phyloP scores from a whole-genome alignment of 176 grass and related monocot genomes.

The Pontederia paniculata region DNA sequence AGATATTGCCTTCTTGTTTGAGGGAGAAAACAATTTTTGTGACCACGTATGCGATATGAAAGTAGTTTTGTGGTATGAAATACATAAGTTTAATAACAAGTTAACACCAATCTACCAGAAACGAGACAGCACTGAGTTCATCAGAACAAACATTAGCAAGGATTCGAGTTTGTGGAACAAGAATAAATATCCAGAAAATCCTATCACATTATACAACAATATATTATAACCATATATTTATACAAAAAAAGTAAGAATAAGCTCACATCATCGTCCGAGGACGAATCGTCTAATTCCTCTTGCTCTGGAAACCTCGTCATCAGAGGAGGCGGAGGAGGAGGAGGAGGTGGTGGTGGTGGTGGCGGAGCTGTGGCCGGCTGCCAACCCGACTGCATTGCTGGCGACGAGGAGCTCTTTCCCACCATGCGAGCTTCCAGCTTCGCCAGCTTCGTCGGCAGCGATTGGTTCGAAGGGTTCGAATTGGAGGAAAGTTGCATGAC shows the following conservation, averaged over 20 bases:
- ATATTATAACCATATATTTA: conserved; percentile 1
- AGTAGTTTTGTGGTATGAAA: too few relatives aligned
- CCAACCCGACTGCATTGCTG: conserved; percentile 27
- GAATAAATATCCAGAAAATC: neutral
- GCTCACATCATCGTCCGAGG: conserved; percentile 82
- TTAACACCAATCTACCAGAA: neutral
- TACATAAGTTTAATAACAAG: neutral
- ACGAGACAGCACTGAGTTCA: too few relatives aligned
- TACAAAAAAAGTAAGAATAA: conserved; percentile 16
- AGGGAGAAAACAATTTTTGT: neutral
- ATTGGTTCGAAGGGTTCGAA: conserved; percentile 62
- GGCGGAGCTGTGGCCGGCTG: conserved; percentile 25
- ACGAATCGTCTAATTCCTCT: conserved; percentile 71
- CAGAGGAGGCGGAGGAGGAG: neutral
- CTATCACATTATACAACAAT: neutral
- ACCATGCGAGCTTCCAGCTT: conserved; percentile 98
- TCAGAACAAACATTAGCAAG: too few relatives aligned
- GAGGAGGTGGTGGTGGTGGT: conserved; percentile 17
- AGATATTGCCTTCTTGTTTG: too few relatives aligned
- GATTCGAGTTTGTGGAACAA: neutral
- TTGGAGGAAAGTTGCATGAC: conserved; percentile 90
- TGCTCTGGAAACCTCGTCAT: conserved; percentile 48
- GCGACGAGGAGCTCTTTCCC: conserved; percentile 76
- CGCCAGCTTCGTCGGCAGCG: conserved; percentile 69
- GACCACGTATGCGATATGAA: too few relatives aligned